Percentiles rank a stretch among this genome's conserved stretches.
Conservation (phyloP, 192 early-diverging fungal species). For the Spinellus fusiger region DNA sequence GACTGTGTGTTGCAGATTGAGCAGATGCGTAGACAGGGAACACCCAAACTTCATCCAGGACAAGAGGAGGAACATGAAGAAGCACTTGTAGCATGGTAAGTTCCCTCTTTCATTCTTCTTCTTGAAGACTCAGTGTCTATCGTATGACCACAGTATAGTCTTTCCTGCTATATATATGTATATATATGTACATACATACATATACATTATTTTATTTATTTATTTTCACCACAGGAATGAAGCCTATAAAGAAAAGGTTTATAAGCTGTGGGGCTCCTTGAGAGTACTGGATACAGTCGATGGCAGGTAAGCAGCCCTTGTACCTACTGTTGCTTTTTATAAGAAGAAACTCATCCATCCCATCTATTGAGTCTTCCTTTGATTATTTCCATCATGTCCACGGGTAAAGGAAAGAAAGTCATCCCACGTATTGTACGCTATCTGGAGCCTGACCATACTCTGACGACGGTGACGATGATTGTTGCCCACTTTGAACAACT, state of each 20-base stretch:
- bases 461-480: slow-evolving; percentile 72
- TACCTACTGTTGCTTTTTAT: no score
- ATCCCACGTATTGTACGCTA: slow-evolving; percentile 79
- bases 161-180: background rate
- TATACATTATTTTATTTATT: no score
- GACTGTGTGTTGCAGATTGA: slow-evolving; percentile 75
- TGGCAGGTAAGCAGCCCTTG: background rate
- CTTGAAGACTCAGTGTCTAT: background rate
- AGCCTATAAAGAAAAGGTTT: slow-evolving; percentile 39
- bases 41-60: slow-evolving; percentile 39
- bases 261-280: slow-evolving; percentile 60
- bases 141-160: no score
- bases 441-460: slow-evolving; percentile 68
- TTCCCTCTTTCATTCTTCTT: no score
- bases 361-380: slow-evolving; percentile 6
- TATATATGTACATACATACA: no score
- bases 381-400: slow-evolving; percentile 75
- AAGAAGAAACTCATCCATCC: background rate
- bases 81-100: background rate
- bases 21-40: slow-evolving; percentile 70
- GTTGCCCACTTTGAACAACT: slow-evolving; percentile 69
- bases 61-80: slow-evolving; percentile 37
- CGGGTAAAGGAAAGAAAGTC: slow-evolving; percentile 86
- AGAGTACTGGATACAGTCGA: background rate
- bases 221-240: no score